phyloP scores from a whole-genome alignment of 2,329 filamentous ascomycete species.

The Sarocladium oryzae region DNA sequence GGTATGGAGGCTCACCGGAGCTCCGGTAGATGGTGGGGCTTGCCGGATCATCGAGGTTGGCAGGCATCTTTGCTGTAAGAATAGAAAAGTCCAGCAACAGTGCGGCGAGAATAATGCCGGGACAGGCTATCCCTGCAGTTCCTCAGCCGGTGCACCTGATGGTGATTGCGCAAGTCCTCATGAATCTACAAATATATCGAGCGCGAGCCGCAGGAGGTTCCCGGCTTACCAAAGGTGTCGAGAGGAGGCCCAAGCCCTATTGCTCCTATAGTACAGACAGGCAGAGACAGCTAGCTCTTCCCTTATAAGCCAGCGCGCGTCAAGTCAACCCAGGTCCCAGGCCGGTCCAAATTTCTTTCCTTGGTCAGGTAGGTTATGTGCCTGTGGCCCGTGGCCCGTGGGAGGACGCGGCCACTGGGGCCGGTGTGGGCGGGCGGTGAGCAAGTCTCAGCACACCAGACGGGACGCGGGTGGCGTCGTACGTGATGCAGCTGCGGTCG shows the following conservation, averaged over 20 bases:
- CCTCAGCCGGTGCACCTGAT: background rate
- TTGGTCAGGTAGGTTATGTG: too few relatives aligned
- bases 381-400: too few relatives aligned
- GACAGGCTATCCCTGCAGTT: background rate
- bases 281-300: too few relatives aligned
- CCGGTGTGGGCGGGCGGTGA: too few relatives aligned
- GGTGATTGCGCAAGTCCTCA: too few relatives aligned
- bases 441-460: too few relatives aligned
- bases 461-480: too few relatives aligned
- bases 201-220: background rate
- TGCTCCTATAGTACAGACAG: too few relatives aligned
- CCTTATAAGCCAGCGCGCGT: background rate
- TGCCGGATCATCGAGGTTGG: slow-evolving; percentile 71
- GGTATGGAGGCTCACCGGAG: slow-evolving; percentile 60
- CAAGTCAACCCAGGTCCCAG: background rate
- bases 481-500: too few relatives aligned
- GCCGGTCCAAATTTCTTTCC: background rate
- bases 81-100: background rate
- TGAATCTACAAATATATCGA: background rate
- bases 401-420: too few relatives aligned
- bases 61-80: slow-evolving; percentile 52
- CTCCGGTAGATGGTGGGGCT: slow-evolving; percentile 64
- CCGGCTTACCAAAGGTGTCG: background rate
- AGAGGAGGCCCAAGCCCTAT: background rate
- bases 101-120: background rate